Base-by-base conservation (phyloP, 352 stramenopile genomes). In the Elongisporangium senticosum region DNA sequence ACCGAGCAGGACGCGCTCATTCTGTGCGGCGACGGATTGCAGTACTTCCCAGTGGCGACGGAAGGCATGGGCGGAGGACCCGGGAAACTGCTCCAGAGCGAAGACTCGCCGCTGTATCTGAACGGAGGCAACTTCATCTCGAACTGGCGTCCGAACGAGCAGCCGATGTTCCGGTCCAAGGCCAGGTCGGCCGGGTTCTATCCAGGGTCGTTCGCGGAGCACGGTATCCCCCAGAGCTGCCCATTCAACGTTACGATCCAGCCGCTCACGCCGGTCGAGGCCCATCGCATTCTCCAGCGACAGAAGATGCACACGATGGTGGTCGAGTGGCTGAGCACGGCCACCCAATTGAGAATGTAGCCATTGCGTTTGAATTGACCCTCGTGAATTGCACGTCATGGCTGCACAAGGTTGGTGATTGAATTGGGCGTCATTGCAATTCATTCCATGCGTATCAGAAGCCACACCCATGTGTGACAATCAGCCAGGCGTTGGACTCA, bases 221-320 rank as follows among this genome's bases (percentile, higher is more conserved):
- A 62, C 43, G 61, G 66, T 26, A 22, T 84, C 21, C 53, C 62
- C 0, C 66, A 72, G 49, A 64, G 73, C 17, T 86, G 75, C 49
- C 65, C 59, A 0, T 79, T 81, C 37, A 65, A 79, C 52, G 63
- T 81, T 3, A 68, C 64, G 4, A 49, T 55, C 0, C 50, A 77
- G 15, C 53, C 50, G 4, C 69, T 86, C 26, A 70, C 59, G 7
- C n/a, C 58, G 14, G 17, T 49, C 19, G 61, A 83, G 22, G 26
- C 49, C n/a, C 61, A 77, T 40, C 59, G 40, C 22, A 69, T 78
- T 23, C 56, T 72, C 7, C 54, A 68, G 0, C 62, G 75, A 23
- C 75, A 79, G 26, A 64, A 64, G 20, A 61, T 78, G 22, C 64
- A 75, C 60, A 53, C 62, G 2, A 26, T 52, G 11, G 48, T 14